Evolutionary conservation across 768 basidiomycete genomes (phyloP), one percentile per base, ranked within the genome.

Genomic region (Russula brevipes): DNA sequence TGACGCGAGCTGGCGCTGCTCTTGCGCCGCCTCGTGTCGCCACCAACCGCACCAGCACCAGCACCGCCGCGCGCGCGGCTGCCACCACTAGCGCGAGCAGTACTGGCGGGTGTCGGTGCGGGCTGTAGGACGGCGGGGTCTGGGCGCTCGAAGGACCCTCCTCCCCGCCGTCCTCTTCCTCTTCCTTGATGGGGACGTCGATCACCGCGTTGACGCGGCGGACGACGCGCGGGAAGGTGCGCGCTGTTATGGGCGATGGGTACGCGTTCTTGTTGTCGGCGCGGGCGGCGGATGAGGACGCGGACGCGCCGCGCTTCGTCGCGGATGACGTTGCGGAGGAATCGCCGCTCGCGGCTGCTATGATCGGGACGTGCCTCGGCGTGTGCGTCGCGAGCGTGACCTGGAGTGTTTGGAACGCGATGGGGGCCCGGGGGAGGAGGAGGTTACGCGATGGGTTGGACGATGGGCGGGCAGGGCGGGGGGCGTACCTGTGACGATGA

Each of bases 131-230:
- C 7, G 31, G 38, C 51, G 7, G 52, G 24, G 56, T 35, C 44
- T 12, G 50, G 61, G 30, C 54, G 60, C 35, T 12, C 66, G 2
- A 33, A 11, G n/a, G 75, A 75, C 4, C 2, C 5, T 2, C 17
- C 44, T 17, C 8, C 42, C 4, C 41, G 3, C 78, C 76, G 1
- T 75, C 76, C 3, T 82, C 83, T 71, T 88, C 76, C 71, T 89
- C 87, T 59, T 80, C 80, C 68, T 89, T 89, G 42, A 89, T 82
- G 39, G 80, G 76, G 1, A 88, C 75, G 19, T 88, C 78, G 6
- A 82, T 71, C 2, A 78, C 70, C 33, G 88, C 85, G 24, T 83
- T 81, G 8, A 89, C 88, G 39, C 85, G 83, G 24, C 88, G 82
- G 46, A 89, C 77, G 16, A 89, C 70, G 42, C 69, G 70, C 0